These are phyloP conservation scores for Noccaea bulbosa DNA, from an alignment of 345 rosid genomes.

Conservation along the genomic window DNA sequence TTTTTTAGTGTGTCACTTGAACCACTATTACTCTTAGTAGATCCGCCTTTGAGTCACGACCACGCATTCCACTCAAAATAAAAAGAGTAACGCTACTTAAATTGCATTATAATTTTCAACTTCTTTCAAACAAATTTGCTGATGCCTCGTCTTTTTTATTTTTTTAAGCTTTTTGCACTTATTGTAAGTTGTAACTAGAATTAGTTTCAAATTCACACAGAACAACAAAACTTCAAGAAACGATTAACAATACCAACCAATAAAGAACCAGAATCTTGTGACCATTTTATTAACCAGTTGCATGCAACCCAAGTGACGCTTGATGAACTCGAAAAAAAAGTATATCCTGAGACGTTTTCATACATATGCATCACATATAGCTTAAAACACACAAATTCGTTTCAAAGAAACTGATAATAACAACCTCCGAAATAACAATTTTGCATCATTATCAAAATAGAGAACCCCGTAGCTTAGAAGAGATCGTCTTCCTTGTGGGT, in stretches of 20 bases:
- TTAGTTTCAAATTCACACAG: too few species aligned
- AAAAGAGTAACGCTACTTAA: neutral
- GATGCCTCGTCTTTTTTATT: neutral
- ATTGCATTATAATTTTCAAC: neutral
- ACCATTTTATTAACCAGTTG: conserved; percentile 30
- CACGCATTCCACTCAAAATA: neutral
- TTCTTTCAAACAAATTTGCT: neutral
- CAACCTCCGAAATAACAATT: conserved; percentile 22
- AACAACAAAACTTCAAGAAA: too few species aligned
- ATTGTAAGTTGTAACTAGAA: too few species aligned
- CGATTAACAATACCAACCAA: too few species aligned
- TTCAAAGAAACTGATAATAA: conserved; percentile 9
- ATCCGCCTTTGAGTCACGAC: too few species aligned
- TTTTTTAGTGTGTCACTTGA: too few species aligned
- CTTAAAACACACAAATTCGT: conserved; percentile 22
- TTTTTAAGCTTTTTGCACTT: too few species aligned
- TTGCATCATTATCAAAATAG: conserved; percentile 22
- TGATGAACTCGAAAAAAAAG: conserved; percentile 23
- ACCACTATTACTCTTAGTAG: too few species aligned
- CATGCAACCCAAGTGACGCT: conserved; percentile 2
- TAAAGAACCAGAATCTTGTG: too few species aligned
- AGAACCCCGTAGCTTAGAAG: conserved; percentile 38
- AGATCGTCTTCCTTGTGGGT: conserved; percentile 85
- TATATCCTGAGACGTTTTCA: conserved; percentile 32
- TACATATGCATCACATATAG: conserved; percentile 34